Evolutionary conservation across 495 filamentous ascomycete genomes (phyloP), one percentile per base, ranked within the genome.

Genomic region (Entonaema liquescens): DNA sequence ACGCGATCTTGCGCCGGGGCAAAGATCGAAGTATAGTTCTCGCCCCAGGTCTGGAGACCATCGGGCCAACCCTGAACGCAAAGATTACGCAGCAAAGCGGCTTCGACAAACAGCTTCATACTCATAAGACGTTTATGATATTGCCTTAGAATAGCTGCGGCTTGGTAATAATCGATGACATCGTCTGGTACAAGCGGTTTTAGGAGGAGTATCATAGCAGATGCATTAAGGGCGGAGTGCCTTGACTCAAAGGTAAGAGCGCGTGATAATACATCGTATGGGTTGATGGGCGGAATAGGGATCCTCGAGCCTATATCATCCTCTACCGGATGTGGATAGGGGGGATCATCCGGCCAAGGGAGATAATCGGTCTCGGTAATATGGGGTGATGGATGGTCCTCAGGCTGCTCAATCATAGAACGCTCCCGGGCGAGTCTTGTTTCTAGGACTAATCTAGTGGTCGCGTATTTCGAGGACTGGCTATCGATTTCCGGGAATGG

Each of bases 71-170:
- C 86, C 23, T 80, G 72, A 56, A 83, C 85, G 65, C 88, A 91
- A 28, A 90, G 80, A 29, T 92, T 88, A 3, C 91, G 89, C 13
- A 94, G 83, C 31, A 90, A 82, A 5, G 90, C 84, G 21, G 92
- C 90, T 73, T 92, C 89, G 38, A 87, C 75, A 72, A 89, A 89
- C 75, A 93, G 85, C 47, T 85, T 85, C 71, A 92, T 86, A 42
- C 78, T 81, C 71, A 88, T 83, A 0, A 94, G 86, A 4, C 88
- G 86, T 31, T 84, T 81, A 73, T 93, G 90, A 73, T 92, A 90
- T 38, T 88, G 83, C 29, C 85, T 82, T 62, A 92, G 83, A 44
- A 92, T 85, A 28, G 85, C 84, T 1, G 74, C 70, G 8, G 83
- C 83, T 69, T 84, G 84, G 58, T 81, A 74, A 5, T 67, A 62